Evolutionary conservation across 352 stramenopile species (phyloP), one percentile per base, ranked within the genome.

Genomic region (Globisporangium solare): DNA sequence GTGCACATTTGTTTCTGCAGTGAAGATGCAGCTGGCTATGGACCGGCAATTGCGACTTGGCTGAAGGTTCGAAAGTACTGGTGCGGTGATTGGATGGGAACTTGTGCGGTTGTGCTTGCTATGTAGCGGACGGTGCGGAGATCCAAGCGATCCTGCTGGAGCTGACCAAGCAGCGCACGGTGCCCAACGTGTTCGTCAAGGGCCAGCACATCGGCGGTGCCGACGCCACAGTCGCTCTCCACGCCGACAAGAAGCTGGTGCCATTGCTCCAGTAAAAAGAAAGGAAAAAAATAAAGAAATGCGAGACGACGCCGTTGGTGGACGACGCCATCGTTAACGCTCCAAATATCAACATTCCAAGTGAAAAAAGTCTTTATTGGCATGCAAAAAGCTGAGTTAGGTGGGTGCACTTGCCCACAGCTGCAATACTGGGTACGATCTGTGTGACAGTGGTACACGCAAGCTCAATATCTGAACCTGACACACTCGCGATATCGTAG

Each of bases 141-240:
- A 96, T 99, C 66, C 96, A 99, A 79, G 63, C 50, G 37, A 80
- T 89, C 24, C 79, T 99, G 42, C 59, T 89, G 31, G 67, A 91
- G 8, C 75, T 99, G 47, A 99, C 95, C 42, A 94, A 93, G 52
- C 95, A 99, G 66, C 82, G 87, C 66, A 99, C 94, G 1, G 96
- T 99, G 46, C 97, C 97, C 2, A 99, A 98, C 76, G 94, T 99
- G 35, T 99, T 99, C 74, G 94, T 99, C 64, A 97, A 96, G 47
- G 95, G 95, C 59, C 78, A 97, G 64, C 91, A 98, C 82, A 82
- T 99, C 56, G 97, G 97, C 64, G 97, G 97, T 55, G 97, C 96
- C 59, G 95, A 99, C 66, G 65, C 69, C 13, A 68, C 79, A 11
- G 62, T 86, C 58, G 62, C 41, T 17, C 73, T 91, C 45, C 74